A percentile compares a stretch with the other conserved stretches of the same genome.
Conservation (phyloP, 345 rosid species). For the Arabis hirsuta region DNA sequence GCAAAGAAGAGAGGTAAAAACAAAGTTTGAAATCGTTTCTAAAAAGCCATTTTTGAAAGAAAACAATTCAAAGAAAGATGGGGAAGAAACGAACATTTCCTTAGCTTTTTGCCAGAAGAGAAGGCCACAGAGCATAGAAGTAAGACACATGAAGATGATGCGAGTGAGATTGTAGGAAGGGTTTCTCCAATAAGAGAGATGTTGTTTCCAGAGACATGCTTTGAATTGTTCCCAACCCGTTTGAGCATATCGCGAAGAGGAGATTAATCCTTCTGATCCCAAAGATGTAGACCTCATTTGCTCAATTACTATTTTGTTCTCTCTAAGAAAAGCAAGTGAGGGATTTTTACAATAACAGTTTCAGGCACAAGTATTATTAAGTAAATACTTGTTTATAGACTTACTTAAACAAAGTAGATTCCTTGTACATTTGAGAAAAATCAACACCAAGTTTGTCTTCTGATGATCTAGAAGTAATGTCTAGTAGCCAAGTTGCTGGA, state of each 20-base stretch:
- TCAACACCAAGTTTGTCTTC: conserved; percentile 52
- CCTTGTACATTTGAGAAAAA: conserved; percentile 43
- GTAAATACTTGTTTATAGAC: conserved; percentile 11
- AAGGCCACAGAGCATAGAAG: conserved; percentile 49
- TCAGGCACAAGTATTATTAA: neutral
- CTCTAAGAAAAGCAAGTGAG: conserved; percentile 30
- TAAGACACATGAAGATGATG: conserved; percentile 31
- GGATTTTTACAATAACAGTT: neutral
- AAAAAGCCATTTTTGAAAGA: neutral
- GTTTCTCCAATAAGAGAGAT: conserved; percentile 66
- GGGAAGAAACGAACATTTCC: conserved; percentile 47
- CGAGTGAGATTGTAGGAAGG: conserved; percentile 58
- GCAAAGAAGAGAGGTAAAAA: conserved; percentile 16
- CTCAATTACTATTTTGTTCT: conserved; percentile 36
- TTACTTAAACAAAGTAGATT: conserved; percentile 45
- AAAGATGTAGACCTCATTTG: conserved; percentile 42
- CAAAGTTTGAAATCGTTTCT: neutral
- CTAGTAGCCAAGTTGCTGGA: conserved; percentile 63
- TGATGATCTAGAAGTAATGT: conserved; percentile 47
- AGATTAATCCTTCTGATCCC: conserved; percentile 41
- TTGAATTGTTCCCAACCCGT: conserved; percentile 53
- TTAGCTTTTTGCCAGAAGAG: conserved; percentile 59
- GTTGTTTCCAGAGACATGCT: conserved; percentile 67
- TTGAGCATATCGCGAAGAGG: conserved; percentile 47
- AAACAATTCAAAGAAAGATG: neutral